A percentile compares a stretch with the other conserved stretches of the same genome.
Conservation (phyloP, 371 early-diverging fungal genomes). For the Mortierella sp. region DNA sequence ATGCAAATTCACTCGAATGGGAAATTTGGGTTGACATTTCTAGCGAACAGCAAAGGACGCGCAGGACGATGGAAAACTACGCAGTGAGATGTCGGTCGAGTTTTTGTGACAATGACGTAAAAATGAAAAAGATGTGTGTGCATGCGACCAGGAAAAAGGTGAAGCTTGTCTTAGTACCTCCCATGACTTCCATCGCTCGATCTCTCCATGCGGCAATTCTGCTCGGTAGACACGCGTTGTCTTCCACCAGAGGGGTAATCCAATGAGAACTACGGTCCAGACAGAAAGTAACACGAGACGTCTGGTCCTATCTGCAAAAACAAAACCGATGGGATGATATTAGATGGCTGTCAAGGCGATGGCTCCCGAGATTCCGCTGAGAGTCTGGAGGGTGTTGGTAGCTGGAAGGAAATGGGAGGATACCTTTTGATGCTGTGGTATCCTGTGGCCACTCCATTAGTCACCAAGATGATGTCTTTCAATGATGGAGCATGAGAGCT, state of each 20-base stretch:
- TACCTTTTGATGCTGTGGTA: no score
- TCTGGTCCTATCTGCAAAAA: slow-evolving; percentile 36
- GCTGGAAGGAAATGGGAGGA: no score
- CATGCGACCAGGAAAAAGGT: neutral
- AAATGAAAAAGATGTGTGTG: neutral
- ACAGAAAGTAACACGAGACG: slow-evolving; percentile 64
- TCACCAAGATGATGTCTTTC: no score
- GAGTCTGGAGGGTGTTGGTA: no score
- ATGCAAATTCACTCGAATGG: slow-evolving; percentile 33
- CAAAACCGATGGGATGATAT: neutral
- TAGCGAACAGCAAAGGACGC: slow-evolving; percentile 12
- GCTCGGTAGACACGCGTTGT: slow-evolving; percentile 93
- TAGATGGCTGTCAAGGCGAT: no score
- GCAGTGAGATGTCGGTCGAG: slow-evolving; percentile 8
- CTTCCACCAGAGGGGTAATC: slow-evolving; percentile 92
- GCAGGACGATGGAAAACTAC: slow-evolving; percentile 13
- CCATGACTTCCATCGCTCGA: slow-evolving; percentile 68
- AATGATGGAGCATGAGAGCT: no score
- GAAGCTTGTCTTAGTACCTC: slow-evolving; percentile 50
- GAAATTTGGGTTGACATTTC: slow-evolving; percentile 38
- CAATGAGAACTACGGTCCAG: slow-evolving; percentile 75
- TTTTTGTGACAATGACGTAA: slow-evolving; percentile 1
- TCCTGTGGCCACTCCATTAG: no score
- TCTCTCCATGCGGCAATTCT: slow-evolving; percentile 75
- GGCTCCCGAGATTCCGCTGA: no score